These are phyloP conservation scores for Wickerhamiella domercqiae DNA, from an alignment of 805 yeast species.

Conservation along the genomic window DNA sequence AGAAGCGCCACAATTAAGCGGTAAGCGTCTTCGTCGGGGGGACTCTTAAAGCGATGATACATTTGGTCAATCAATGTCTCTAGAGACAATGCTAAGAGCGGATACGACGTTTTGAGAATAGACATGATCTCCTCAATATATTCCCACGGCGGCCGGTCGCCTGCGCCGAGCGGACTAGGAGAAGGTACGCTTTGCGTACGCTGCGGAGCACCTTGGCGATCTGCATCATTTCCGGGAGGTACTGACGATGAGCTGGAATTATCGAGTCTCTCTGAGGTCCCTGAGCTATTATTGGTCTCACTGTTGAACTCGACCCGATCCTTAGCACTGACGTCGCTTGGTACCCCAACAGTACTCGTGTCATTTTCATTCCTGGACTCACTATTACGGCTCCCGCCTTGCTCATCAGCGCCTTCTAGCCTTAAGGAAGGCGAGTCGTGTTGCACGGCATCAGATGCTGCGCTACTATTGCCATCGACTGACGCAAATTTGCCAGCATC, in stretches of 20 bases:
- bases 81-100: conserved; percentile 75
- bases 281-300: conserved; percentile 8
- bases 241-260: background rate
- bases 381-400: background rate
- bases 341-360: background rate
- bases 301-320: no score
- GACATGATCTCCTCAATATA: conserved; percentile 87
- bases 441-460: background rate
- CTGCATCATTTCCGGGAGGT: conserved; percentile 4
- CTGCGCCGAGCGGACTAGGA: background rate
- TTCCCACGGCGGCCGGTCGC: conserved; percentile 72
- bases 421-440: conserved; percentile 1
- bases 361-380: no score
- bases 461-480: background rate
- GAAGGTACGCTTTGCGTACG: background rate
- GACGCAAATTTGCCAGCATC: background rate
- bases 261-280: conserved; percentile 2
- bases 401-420: background rate
- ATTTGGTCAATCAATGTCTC: conserved; percentile 95
- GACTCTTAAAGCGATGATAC: conserved; percentile 80
- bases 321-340: no score
- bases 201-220: conserved; percentile 4
- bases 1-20: conserved; percentile 80
- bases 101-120: conserved; percentile 90
- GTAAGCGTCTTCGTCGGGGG: conserved; percentile 92